Evolutionary conservation across 345 rosid species (phyloP).

Genomic region (Theobroma cacao): DNA sequence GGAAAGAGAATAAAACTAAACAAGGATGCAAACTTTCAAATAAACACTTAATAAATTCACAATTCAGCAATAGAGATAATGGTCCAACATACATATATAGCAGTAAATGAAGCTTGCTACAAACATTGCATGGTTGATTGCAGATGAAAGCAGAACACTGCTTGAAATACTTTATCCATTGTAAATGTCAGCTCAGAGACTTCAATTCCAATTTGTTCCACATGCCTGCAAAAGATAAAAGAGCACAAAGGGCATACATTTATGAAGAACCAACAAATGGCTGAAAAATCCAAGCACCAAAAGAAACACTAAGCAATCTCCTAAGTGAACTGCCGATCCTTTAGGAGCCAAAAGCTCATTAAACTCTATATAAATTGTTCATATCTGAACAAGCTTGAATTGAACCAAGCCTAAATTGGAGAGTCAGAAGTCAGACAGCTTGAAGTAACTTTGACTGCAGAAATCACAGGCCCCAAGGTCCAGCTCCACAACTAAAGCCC

Average conservation of each 20-base stretch:
- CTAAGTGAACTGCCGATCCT: conserved; percentile 27
- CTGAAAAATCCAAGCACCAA: conserved; percentile 39
- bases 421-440: not conserved
- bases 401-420: conserved; percentile 6
- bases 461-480: not conserved
- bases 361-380: conserved; percentile 8
- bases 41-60: conserved; percentile 20
- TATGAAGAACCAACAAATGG: conserved; percentile 39
- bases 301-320: conserved; percentile 39
- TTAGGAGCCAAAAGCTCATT: conserved; percentile 14
- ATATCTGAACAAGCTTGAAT: conserved; percentile 20
- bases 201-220: conserved; percentile 40
- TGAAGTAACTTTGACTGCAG: not conserved
- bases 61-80: conserved; percentile 30
- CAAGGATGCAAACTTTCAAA: conserved; percentile 17
- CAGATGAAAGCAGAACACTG: conserved; percentile 47
- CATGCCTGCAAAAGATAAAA: conserved; percentile 62
- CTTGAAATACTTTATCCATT: conserved; percentile 45
- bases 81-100: conserved; percentile 64
- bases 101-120: conserved; percentile 54
- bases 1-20: not conserved
- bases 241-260: conserved; percentile 41
- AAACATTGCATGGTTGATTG: conserved; percentile 46
- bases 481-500: not conserved
- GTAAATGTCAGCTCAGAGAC: conserved; percentile 40